Percentiles rank a stretch among this genome's conserved stretches.
Conservation (phyloP, 2,329 filamentous ascomycete species). For the Aspergillus unguis region DNA sequence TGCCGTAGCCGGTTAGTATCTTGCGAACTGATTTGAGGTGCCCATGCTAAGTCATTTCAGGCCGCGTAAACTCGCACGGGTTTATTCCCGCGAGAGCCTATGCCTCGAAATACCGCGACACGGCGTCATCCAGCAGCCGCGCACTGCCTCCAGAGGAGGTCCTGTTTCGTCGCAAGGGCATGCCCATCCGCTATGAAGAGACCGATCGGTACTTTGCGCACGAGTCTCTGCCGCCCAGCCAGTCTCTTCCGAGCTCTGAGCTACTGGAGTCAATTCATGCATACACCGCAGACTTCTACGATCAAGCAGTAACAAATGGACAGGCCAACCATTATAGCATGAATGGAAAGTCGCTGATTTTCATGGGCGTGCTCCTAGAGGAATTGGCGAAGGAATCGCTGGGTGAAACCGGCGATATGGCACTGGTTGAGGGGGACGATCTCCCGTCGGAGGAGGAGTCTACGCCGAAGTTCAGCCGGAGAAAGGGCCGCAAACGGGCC, state of each 20-base stretch:
- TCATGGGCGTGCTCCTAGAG: slow-evolving; percentile 59
- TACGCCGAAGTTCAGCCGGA: slow-evolving; percentile 2
- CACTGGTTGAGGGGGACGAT: slow-evolving; percentile 51
- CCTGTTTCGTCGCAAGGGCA: slow-evolving; percentile 52
- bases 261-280: slow-evolving; percentile 56
- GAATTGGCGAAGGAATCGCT: slow-evolving; percentile 52
- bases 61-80: slow-evolving; percentile 44
- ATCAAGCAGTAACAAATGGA: slow-evolving; percentile 32
- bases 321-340: slow-evolving; percentile 50
- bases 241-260: slow-evolving; percentile 53
- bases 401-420: slow-evolving; percentile 57
- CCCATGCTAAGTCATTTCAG: slow-evolving; percentile 24
- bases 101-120: slow-evolving; percentile 33
- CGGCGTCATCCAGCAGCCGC: slow-evolving; percentile 32
- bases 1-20: slow-evolving; percentile 52
- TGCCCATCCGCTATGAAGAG: slow-evolving; percentile 52
- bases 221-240: slow-evolving; percentile 39
- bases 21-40: background rate
- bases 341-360: slow-evolving; percentile 62
- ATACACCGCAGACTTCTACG: slow-evolving; percentile 57
- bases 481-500: slow-evolving; percentile 19
- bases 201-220: slow-evolving; percentile 56
- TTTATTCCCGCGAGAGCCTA: slow-evolving; percentile 26
- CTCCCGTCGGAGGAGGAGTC: slow-evolving; percentile 22
- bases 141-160: slow-evolving; percentile 57